Evolutionary conservation across 176 grass and related monocot genomes (phyloP).

Genomic region (Juncus inflexus): DNA sequence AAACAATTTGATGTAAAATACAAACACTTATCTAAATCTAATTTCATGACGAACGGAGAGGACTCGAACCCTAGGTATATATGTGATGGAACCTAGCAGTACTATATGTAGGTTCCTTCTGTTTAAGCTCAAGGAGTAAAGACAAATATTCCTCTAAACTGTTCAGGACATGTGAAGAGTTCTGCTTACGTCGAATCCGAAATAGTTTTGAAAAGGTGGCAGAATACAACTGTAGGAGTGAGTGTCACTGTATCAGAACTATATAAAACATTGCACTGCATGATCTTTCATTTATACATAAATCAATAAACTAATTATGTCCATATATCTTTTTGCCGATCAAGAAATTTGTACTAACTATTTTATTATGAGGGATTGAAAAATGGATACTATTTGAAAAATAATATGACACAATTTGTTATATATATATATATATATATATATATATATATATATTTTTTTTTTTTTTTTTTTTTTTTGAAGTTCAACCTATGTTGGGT

Average conservation of each 20-base stretch:
- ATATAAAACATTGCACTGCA: not conserved
- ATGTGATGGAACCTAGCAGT: too few relatives aligned
- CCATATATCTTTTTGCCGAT: not conserved
- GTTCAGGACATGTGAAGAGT: constrained; percentile 16
- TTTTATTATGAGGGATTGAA: not conserved
- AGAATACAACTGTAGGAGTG: not conserved
- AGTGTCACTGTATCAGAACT: not conserved
- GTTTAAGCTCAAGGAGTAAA: too few relatives aligned
- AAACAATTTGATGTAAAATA: too few relatives aligned
- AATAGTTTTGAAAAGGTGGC: not conserved
- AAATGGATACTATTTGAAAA: not conserved
- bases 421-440: too few relatives aligned
- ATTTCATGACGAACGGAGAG: too few relatives aligned
- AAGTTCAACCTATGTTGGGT: too few relatives aligned
- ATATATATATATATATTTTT: too few relatives aligned
- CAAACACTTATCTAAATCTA: too few relatives aligned
- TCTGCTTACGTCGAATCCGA: constrained; percentile 18
- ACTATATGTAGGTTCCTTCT: too few relatives aligned
- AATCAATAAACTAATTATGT: not conserved
- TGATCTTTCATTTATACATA: not conserved
- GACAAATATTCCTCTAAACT: constrained; percentile 16
- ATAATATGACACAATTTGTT: too few relatives aligned
- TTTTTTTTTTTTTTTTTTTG: too few relatives aligned
- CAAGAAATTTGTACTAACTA: not conserved
- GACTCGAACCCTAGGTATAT: too few relatives aligned